phyloP scores from a whole-genome alignment of 148 eudicot species.

The Mesembryanthemum crystallinum region DNA sequence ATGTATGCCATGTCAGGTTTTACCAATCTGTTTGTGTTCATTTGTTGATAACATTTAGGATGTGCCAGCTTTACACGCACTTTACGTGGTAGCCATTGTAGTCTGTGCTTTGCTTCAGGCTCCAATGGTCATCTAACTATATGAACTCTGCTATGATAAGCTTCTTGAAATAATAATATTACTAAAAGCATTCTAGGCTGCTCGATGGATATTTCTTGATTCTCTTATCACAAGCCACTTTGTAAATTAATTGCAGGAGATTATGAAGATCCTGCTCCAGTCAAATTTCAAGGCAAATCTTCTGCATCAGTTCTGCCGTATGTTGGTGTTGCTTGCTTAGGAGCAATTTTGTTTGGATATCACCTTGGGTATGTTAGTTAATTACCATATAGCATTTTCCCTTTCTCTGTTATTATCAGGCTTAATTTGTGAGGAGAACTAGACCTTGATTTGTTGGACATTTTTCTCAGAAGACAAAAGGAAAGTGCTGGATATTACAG shows the following conservation, averaged over 20 bases:
- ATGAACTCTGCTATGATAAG: background rate
- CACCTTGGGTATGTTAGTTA: constrained; percentile 77
- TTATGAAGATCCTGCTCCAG: constrained; percentile 55
- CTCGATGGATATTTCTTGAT: background rate
- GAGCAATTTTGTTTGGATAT: constrained; percentile 97
- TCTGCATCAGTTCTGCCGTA: constrained; percentile 80
- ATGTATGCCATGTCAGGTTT: background rate
- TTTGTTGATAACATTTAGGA: too few species aligned
- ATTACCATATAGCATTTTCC: background rate
- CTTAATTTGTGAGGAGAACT: background rate
- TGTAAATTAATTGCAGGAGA: constrained; percentile 46
- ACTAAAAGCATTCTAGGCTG: background rate
- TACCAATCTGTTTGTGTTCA: background rate
- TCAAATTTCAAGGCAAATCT: constrained; percentile 62
- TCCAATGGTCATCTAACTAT: background rate
- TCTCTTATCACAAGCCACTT: constrained; percentile 15
- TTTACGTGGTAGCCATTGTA: background rate
- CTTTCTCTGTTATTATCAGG: constrained; percentile 4
- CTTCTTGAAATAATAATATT: too few species aligned
- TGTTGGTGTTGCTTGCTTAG: constrained; percentile 97
- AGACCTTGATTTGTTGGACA: background rate
- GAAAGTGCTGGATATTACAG: background rate
- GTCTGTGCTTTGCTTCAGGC: background rate
- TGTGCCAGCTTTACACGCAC: too few species aligned
- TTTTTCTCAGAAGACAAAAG: background rate